These are phyloP conservation scores for Lippia alba DNA, from an alignment of 305 asterid genomes.

Conservation along the genomic window DNA sequence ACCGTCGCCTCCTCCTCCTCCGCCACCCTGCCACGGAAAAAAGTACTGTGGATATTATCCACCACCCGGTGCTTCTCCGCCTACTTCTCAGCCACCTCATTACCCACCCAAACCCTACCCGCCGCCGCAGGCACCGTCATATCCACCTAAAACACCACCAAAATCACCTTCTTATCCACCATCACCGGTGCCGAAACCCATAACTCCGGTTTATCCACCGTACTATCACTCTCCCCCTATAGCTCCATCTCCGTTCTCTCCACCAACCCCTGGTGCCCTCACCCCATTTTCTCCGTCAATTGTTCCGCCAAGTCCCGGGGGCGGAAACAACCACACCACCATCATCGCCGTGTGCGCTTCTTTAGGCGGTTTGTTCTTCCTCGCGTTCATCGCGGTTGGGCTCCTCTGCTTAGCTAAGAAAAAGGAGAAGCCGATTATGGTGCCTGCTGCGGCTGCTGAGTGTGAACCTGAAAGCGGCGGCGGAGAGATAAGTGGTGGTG, in stretches of 20 bases:
- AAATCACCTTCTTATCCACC: slow-evolving; percentile 22
- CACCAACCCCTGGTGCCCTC: slow-evolving; percentile 38
- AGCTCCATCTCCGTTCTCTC: slow-evolving; percentile 35
- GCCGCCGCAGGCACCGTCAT: slow-evolving; percentile 25
- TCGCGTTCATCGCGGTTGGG: slow-evolving; percentile 62
- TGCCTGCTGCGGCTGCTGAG: slow-evolving; percentile 43
- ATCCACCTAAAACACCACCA: slow-evolving; percentile 28
- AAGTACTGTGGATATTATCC: slow-evolving; percentile 43
- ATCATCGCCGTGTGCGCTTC: slow-evolving; percentile 59
- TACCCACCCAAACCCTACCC: slow-evolving; percentile 29
- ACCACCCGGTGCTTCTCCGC: slow-evolving; percentile 45
- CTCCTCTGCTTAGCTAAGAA: slow-evolving; percentile 64
- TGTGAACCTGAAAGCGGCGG: slow-evolving; percentile 21
- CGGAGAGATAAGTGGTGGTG: slow-evolving; percentile 34
- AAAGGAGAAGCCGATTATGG: slow-evolving; percentile 53
- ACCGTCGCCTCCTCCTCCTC: slow-evolving; percentile 36
- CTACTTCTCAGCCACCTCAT: slow-evolving; percentile 33
- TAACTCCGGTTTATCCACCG: slow-evolving; percentile 36
- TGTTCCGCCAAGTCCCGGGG: slow-evolving; percentile 30
- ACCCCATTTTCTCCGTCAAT: slow-evolving; percentile 37
- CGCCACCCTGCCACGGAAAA: slow-evolving; percentile 39
- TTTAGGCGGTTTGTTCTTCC: slow-evolving; percentile 59
- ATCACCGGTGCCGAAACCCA: slow-evolving; percentile 31
- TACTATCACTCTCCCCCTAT: slow-evolving; percentile 19
- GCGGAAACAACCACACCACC: slow-evolving; percentile 51